Evolutionary conservation across 257 asterid genomes (phyloP).

Genomic region (Scutellaria galericulata): DNA sequence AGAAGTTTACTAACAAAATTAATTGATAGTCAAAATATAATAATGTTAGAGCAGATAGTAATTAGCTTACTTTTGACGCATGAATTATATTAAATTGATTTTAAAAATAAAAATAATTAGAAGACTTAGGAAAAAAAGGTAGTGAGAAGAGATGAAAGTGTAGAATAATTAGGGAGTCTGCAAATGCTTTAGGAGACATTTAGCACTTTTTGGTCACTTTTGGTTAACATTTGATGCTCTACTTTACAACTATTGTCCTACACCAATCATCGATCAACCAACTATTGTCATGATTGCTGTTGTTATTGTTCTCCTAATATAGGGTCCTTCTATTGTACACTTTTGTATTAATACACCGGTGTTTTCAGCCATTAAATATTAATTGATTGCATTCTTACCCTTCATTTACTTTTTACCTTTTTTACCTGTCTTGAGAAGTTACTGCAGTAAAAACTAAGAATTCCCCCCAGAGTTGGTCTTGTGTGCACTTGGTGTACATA

Average conservation of each 20-base stretch:
- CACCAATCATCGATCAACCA: neutral
- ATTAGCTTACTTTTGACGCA: constrained; percentile 14
- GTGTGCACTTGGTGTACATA: too few relatives aligned
- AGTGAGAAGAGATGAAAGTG: neutral
- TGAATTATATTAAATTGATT: neutral
- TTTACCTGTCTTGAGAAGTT: too few relatives aligned
- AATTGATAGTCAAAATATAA: neutral
- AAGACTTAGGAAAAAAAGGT: neutral
- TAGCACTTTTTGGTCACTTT: constrained; percentile 19
- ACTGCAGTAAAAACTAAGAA: too few relatives aligned
- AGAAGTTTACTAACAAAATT: too few relatives aligned
- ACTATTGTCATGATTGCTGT: too few relatives aligned
- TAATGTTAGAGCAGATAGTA: neutral
- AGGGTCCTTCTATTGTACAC: too few relatives aligned
- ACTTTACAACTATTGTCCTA: constrained; percentile 19
- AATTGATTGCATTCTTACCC: too few relatives aligned
- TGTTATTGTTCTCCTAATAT: too few relatives aligned
- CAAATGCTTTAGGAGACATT: constrained; percentile 33
- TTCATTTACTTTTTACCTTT: too few relatives aligned
- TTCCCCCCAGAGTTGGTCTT: too few relatives aligned
- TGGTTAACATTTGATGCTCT: constrained; percentile 11
- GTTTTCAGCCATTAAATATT: too few relatives aligned
- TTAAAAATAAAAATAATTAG: neutral
- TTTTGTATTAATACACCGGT: too few relatives aligned
- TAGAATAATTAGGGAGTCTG: neutral